Base-by-base conservation (phyloP, 2,329 filamentous ascomycete species). In the Canariomyces notabilis region DNA sequence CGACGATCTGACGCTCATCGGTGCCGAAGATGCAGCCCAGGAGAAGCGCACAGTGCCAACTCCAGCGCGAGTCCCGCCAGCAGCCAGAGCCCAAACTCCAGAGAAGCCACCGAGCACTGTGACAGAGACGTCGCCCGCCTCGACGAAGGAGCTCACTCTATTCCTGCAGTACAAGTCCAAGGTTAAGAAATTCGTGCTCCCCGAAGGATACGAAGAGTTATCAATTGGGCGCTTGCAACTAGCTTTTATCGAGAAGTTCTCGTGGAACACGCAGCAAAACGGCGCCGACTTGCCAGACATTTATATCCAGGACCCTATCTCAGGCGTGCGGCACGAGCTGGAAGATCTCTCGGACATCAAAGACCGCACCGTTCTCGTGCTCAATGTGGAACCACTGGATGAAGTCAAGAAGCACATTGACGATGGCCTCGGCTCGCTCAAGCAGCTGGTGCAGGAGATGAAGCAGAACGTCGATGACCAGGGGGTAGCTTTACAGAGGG, bases 191-290 rank as follows among this genome's bases (percentile, higher is more conserved):
- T 94, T 94, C 62, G 82, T 95, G 14, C 77, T 97, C 26, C 72
- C 87, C 1, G 89, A 94, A 63, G 91, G 91, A 1, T 83, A 84
- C 55, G 82, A 83, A 23, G 89, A 91, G 52, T 74, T 98, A 9
- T 91, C 88, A 2, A 84, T 96, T 49, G 89, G 89, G 1, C 80
- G 90, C 19, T 68, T 98, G 48, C 91, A 98, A 64, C 76, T 98
- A 21, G 91, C 93, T 1, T 98, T 98, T 59, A 98, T 98, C 57
- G 93, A 98, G 57, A 98, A 96, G 64, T 98, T 98, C 62, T 93
- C 91, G 0, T 98, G 94, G 90, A 97, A 95, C 59, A 96, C 91
- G 1, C 90, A 97, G 58, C 85, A 89, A 50, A 94, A 96, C 59
- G 93, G 93, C 6, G 80, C 82, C 12, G 93, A 98, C 62, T 70